Evolutionary conservation across 257 asterid species (phyloP), one percentile per base, ranked within the genome.

Genomic region (Catharanthus roseus): DNA sequence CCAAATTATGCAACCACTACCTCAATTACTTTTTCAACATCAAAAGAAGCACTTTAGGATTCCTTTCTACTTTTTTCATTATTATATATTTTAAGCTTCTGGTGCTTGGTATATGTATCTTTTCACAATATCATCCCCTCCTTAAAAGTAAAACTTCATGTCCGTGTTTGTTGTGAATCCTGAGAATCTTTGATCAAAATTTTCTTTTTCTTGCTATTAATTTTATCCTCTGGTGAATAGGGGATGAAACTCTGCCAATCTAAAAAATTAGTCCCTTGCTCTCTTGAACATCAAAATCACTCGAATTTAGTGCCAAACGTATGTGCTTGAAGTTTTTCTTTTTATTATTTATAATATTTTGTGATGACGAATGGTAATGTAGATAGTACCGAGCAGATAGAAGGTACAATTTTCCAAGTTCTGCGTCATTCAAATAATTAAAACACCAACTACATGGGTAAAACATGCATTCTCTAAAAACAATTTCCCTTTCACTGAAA

Each of bases 51-150:
- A 58, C 57, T 70, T 57, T 31, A 79, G 65, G 70, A n/a, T 38
- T 72, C 80, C 79, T 74, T 80, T 76, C 73, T 70, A 65, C 68
- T 80, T 44, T 72, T 62, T 61, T 6, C 42, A 33, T 47, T 47
- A 47, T 47, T 47, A 47, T 47, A 1, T 45, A n/a, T 47, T 47
- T 16, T 47, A 47, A 47, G 18, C 44, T 41, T 74, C 11, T 21
- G 5, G 39, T 57, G 47, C 50, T 42, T 57, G 47, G 8, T 33
- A 45, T 74, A 1, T 45, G 44, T 23, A 1, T 33, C n/a, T 50
- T 69, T 57, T 23, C 33, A 11, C 39, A 23, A 29, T 41, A 16
- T 49, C 64, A 21, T 71, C 18, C 69, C 18, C 29, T 21, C 41
- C 18, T 45, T 26, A 49, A 49, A 49, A 49, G 16, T 49, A 49